phyloP scores from a whole-genome alignment of 2,329 filamentous ascomycete genomes.

The Colletotrichum plurivorum region DNA sequence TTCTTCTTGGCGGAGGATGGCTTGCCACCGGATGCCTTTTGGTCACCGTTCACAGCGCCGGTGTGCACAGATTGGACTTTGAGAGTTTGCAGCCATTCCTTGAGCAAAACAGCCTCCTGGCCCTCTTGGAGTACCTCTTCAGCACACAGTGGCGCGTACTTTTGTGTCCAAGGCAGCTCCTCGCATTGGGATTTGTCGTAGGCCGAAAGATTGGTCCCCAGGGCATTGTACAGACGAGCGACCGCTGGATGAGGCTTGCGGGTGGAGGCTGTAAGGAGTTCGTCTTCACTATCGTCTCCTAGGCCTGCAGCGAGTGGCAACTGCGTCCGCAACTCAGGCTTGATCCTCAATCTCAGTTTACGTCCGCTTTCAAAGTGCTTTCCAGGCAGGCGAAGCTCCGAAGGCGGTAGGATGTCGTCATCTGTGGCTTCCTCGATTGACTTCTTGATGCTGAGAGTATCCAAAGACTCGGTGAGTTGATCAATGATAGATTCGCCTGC shows the following conservation, averaged over 20 bases:
- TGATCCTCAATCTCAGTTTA: conserved; percentile 65
- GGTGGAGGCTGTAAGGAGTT: conserved; percentile 46
- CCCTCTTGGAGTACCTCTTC: conserved; percentile 82
- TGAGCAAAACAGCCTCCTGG: conserved; percentile 78
- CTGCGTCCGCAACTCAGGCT: conserved; percentile 58
- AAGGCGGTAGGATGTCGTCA: conserved; percentile 60
- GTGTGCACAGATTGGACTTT: conserved; percentile 83
- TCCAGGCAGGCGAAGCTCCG: conserved; percentile 66
- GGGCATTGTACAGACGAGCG: conserved; percentile 68
- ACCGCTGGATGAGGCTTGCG: conserved; percentile 70
- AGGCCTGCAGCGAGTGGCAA: conserved; percentile 19
- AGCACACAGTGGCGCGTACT: conserved; percentile 82
- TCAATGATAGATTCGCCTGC: conserved; percentile 60
- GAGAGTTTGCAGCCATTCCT: conserved; percentile 84
- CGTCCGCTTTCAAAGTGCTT: conserved; percentile 72
- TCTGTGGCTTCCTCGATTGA: conserved; percentile 53
- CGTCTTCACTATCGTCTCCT: conserved; percentile 51
- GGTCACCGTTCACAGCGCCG: conserved; percentile 57
- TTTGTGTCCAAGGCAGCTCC: conserved; percentile 80
- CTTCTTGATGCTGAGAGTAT: conserved; percentile 52
- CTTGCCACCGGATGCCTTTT: conserved; percentile 48
- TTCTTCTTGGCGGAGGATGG: conserved; percentile 66
- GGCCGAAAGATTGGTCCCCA: conserved; percentile 77
- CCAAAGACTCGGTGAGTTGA: conserved; percentile 53
- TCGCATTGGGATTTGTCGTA: conserved; percentile 88